Conservation (phyloP, 306 rosid genomes). For the Gastrolobium bilobum region DNA sequence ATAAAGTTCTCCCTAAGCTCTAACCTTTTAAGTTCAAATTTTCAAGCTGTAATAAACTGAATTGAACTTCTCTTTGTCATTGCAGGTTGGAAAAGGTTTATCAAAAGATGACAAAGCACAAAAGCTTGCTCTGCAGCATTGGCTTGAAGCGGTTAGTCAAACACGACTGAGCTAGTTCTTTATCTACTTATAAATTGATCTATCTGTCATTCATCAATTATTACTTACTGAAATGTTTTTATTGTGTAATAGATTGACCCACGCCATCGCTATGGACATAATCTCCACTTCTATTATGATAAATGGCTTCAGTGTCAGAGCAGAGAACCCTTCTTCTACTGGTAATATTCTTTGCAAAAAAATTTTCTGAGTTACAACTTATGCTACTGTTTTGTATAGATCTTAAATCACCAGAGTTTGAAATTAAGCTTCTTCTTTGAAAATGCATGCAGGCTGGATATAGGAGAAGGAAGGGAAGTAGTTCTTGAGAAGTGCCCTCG, state of each 20-base stretch:
- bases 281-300: slow-evolving; percentile 84
- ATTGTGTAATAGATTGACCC: slow-evolving; percentile 82
- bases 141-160: slow-evolving; percentile 98
- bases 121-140: slow-evolving; percentile 96
- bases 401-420: slow-evolving; percentile 29
- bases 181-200: slow-evolving; percentile 1
- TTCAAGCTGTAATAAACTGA: slow-evolving; percentile 10
- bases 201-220: slow-evolving; percentile 34
- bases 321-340: slow-evolving; percentile 97
- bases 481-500: slow-evolving; percentile 86
- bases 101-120: slow-evolving; percentile 90
- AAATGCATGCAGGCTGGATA: slow-evolving; percentile 85
- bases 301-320: slow-evolving; percentile 94
- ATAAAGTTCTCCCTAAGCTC: not conserved
- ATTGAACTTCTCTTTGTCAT: slow-evolving; percentile 42
- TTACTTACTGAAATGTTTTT: slow-evolving; percentile 46
- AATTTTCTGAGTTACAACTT: slow-evolving; percentile 19
- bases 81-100: slow-evolving; percentile 98
- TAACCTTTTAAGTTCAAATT: not conserved
- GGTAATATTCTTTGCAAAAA: slow-evolving; percentile 60
- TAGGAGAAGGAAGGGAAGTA: slow-evolving; percentile 97
- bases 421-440: slow-evolving; percentile 33
- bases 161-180: slow-evolving; percentile 15
- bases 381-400: not conserved
- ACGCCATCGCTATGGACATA: slow-evolving; percentile 98